Conservation (phyloP, 23 red algal genomes). For the Chondrus crispus region DNA sequence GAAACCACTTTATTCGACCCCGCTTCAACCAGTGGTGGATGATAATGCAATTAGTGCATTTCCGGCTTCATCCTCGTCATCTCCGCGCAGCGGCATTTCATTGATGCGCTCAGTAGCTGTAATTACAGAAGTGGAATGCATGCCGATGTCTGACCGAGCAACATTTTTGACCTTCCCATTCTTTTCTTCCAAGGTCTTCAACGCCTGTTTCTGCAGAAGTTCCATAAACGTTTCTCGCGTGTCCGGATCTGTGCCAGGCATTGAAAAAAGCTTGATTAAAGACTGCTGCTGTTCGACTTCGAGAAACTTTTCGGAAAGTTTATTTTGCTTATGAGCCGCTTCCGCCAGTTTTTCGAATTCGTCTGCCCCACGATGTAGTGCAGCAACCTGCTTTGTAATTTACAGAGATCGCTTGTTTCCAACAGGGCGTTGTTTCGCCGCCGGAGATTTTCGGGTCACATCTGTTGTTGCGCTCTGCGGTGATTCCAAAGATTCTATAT, state of each 20-base stretch:
- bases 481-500: no score
- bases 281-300: not conserved
- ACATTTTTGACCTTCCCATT: not conserved
- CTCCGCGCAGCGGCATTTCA: no score
- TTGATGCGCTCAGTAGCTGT: no score
- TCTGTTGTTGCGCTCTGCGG: no score
- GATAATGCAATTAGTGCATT: no score
- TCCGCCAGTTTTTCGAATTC: conserved; percentile 6
- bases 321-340: not conserved
- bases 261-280: conserved; percentile 26
- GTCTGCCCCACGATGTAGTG: not conserved
- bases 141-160: no score
- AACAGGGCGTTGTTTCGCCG: not conserved
- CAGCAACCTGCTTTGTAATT: not conserved
- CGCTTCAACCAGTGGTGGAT: no score
- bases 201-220: not conserved
- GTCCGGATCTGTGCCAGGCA: conserved; percentile 7
- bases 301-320: conserved; percentile 28
- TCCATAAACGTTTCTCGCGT: not conserved
- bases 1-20: no score
- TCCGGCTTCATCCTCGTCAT: no score
- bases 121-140: no score
- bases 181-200: not conserved
- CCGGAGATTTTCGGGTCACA: no score
- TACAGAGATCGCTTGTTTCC: conserved; percentile 28